Base-by-base conservation (phyloP, 2,329 filamentous ascomycete species). In the Zymoseptoria ardabiliae region DNA sequence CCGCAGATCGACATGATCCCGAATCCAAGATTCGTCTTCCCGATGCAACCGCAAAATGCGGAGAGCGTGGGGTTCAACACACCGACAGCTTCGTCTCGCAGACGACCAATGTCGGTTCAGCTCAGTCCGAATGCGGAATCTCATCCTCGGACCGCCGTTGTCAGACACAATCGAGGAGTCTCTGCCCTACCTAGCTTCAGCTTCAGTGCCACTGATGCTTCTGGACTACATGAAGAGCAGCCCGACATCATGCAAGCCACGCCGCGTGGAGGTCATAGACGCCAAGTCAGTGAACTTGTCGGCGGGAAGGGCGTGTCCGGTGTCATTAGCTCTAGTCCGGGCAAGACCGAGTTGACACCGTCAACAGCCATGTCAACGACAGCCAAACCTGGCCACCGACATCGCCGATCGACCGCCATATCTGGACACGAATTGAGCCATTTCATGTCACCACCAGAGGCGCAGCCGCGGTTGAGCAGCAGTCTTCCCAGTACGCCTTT, bases 221-320 rank as follows among this genome's bases (percentile, higher is more conserved):
- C 75, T 19, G 69, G 72, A 20, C 63, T 68, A 30, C 57, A 71
- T 50, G 66, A 64, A 9, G 55, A 60, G 5, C 50, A 70, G 10
- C 51, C 76, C 75, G 61, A 70, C n/a, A 61, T 65, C 25, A 61
- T 70, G 10, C 73, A 75, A 4, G 68, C 70, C 13, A 76, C 77
- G 25, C 80, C 81, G 20, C 80, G 84, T 61, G 77, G 82, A 30
- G 85, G 86, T 21, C 89, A 91, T 70, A 82, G 87, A 68, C 84
- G 92, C 68, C 89, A 89, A 57, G 88, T 86, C 25, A 96, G 91
- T 71, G 91, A 96, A 72, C 91, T 95, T 69, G 89, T 95, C 53
- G 90, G 90, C 45, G 89, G 88, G 7, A 88, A 87, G 67, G 76
- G 78, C 68, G 70, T 75, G 75, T 82, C 65, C 78, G 84, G 66